A percentile compares a stretch with the other conserved stretches of the same genome.
Conservation (phyloP, 306 rosid genomes). For the Fragaria iinumae region DNA sequence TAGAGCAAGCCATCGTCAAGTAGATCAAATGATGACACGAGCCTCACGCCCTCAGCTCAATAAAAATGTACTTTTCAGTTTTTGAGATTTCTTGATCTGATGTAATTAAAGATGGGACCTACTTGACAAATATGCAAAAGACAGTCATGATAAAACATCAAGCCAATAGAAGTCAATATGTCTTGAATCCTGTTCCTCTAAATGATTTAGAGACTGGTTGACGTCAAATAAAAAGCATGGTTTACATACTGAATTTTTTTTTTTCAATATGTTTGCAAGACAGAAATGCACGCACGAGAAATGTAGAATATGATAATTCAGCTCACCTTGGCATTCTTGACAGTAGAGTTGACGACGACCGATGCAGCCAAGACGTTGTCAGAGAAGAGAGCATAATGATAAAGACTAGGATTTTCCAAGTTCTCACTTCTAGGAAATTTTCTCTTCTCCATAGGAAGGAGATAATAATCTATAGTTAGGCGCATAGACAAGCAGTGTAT, state of each 20-base stretch:
- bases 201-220: not conserved
- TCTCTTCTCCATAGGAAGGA: slow-evolving; percentile 75
- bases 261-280: slow-evolving; percentile 8
- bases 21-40: not conserved
- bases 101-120: not conserved
- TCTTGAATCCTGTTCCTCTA: not conserved
- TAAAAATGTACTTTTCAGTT: not conserved
- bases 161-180: not conserved
- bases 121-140: slow-evolving; percentile 1
- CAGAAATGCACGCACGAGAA: slow-evolving; percentile 6
- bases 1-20: slow-evolving; percentile 1
- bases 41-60: not conserved
- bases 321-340: slow-evolving; percentile 79
- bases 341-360: slow-evolving; percentile 85
- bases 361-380: slow-evolving; percentile 98
- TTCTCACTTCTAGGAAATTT: slow-evolving; percentile 79
- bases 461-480: slow-evolving; percentile 83
- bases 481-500: slow-evolving; percentile 91
- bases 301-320: slow-evolving; percentile 10
- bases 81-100: not conserved
- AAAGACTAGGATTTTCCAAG: slow-evolving; percentile 69
- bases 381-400: slow-evolving; percentile 90
- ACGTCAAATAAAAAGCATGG: not conserved
- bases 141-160: slow-evolving; percentile 6
- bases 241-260: not conserved